A percentile compares a stretch with the other conserved stretches of the same genome.
Evolutionary conservation across 2,329 filamentous ascomycete genomes (phyloP).

Genomic region (Penicillium decumbens): DNA sequence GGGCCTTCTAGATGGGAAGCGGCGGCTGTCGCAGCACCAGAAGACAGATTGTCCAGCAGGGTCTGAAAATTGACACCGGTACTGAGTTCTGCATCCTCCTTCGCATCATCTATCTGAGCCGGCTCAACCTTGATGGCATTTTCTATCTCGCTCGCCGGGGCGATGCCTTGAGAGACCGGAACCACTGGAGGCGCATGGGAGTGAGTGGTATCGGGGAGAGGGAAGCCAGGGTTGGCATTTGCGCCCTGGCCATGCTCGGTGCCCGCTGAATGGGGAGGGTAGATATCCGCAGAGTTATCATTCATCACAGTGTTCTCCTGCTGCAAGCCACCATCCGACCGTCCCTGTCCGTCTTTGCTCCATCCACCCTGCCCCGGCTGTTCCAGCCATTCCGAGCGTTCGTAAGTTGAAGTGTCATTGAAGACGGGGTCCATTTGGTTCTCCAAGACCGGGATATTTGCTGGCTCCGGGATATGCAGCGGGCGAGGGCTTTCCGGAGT

Average conservation of each 20-base stretch:
- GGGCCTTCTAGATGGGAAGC: slow-evolving; percentile 26
- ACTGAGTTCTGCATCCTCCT: slow-evolving; percentile 19
- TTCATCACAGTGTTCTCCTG: slow-evolving; percentile 25
- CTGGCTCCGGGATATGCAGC: slow-evolving; percentile 62
- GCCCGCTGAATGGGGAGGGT: slow-evolving; percentile 22
- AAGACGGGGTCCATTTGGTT: slow-evolving; percentile 69
- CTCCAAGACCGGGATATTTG: slow-evolving; percentile 64
- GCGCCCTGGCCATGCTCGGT: slow-evolving; percentile 7
- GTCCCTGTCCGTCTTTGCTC: slow-evolving; percentile 11
- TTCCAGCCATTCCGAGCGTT: slow-evolving; percentile 35
- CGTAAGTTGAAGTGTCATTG: slow-evolving; percentile 61
- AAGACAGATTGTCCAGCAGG: slow-evolving; percentile 46
- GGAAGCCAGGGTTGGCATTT: slow-evolving; percentile 4
- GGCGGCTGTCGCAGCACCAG: slow-evolving; percentile 24
- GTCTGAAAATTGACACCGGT: slow-evolving; percentile 47
- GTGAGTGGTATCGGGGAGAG: slow-evolving; percentile 21
- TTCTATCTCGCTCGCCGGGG: slow-evolving; percentile 31
- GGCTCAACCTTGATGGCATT: slow-evolving; percentile 20
- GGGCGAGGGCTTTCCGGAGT: slow-evolving; percentile 69
- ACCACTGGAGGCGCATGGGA: slow-evolving; percentile 24
- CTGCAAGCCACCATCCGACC: slow-evolving; percentile 9
- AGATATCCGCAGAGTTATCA: slow-evolving; percentile 26
- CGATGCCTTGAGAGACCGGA: slow-evolving; percentile 22
- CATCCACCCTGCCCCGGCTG: slow-evolving; percentile 19
- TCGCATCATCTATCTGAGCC: slow-evolving; percentile 21